Evolutionary conservation across 2,329 filamentous ascomycete genomes (phyloP).

Genomic region (Colletotrichum acutatum): DNA sequence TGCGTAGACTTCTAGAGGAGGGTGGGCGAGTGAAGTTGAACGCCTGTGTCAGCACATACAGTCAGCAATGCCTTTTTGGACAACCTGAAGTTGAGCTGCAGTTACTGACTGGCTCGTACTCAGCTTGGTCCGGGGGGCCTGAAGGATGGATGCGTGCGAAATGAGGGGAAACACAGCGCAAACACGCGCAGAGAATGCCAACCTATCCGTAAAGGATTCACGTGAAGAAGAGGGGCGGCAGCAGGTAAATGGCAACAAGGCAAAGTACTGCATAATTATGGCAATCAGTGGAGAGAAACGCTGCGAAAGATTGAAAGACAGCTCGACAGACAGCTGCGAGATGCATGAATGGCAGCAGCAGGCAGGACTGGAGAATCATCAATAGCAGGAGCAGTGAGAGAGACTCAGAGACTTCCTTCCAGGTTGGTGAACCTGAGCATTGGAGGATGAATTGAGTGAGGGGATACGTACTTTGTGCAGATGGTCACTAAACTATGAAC

Average conservation of each 20-base stretch:
- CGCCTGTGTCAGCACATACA: not conserved
- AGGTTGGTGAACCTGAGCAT: not conserved
- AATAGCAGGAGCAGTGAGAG: not conserved
- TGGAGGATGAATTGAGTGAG: not conserved
- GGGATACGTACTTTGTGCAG: constrained; percentile 7
- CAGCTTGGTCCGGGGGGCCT: not conserved
- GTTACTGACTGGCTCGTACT: not conserved
- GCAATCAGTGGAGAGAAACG: not conserved
- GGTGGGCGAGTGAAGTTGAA: not conserved
- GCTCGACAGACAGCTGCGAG: not conserved
- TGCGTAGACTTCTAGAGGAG: not conserved
- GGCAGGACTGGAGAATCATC: not conserved
- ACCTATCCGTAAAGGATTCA: constrained; percentile 6
- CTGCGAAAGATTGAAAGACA: not conserved
- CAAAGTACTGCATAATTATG: not conserved
- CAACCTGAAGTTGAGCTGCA: not conserved
- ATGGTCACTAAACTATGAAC: constrained; percentile 6
- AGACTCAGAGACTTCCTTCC: not conserved
- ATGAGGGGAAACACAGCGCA: not conserved
- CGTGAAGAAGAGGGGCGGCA: constrained; percentile 9
- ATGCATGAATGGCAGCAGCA: not conserved
- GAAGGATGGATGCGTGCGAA: not conserved
- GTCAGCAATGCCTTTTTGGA: constrained; percentile 9
- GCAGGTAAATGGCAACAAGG: not conserved
- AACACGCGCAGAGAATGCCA: constrained; percentile 1